These are phyloP conservation scores for Chytriomyces sp. DNA, from an alignment of 192 early-diverging fungal genomes.

Conservation along the genomic window DNA sequence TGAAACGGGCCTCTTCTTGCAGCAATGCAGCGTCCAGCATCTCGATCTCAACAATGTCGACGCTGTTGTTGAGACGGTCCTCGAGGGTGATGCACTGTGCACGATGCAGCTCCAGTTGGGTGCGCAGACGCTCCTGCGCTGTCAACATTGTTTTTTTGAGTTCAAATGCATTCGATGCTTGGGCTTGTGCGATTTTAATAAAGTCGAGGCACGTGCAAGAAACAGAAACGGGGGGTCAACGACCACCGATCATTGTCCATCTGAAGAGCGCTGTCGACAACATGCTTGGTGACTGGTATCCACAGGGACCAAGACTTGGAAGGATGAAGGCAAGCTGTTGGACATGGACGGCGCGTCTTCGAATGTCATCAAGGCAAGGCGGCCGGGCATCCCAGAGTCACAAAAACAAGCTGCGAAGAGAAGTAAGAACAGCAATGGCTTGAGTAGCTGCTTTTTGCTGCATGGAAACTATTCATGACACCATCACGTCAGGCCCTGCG, in stretches of 20 bases:
- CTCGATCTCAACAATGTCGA: not conserved
- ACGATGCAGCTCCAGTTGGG: not conserved
- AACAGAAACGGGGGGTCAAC: not conserved
- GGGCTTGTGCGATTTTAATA: not conserved
- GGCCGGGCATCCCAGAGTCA: not conserved
- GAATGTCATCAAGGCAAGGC: not conserved
- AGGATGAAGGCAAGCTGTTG: not conserved
- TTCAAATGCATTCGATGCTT: not conserved
- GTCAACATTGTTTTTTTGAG: not conserved
- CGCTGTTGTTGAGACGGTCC: not conserved
- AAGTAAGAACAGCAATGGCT: not conserved
- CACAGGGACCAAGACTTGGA: not conserved
- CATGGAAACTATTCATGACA: not conserved
- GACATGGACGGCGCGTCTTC: not conserved
- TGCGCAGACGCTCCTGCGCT: not conserved
- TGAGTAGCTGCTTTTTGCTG: not conserved
- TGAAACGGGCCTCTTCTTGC: conserved; percentile 2
- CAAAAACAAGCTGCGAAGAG: not conserved
- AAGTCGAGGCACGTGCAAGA: not conserved
- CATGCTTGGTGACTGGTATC: not conserved
- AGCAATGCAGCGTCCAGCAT: not conserved
- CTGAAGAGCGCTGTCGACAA: not conserved
- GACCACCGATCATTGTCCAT: not conserved
- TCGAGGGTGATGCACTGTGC: not conserved
- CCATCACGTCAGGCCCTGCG: not conserved